A percentile compares a stretch with the other conserved stretches of the same genome.
phyloP scores from a whole-genome alignment of 2,329 filamentous ascomycete species.

The Scedosporium minutisporum region DNA sequence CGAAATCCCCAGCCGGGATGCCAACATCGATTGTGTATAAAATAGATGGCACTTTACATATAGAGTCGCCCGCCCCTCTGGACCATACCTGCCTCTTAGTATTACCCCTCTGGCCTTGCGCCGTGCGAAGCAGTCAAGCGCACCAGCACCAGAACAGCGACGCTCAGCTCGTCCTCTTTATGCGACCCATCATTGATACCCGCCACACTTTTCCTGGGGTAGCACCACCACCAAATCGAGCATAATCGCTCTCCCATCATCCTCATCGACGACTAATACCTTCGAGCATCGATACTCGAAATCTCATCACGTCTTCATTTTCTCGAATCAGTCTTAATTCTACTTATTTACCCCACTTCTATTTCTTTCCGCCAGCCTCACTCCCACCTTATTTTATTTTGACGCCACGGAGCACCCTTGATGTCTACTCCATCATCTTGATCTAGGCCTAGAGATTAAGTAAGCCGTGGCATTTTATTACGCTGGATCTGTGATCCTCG shows the following conservation, averaged over 20 bases:
- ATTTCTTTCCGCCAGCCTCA: background rate
- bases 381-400: background rate
- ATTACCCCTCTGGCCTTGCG: slow-evolving; percentile 4
- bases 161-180: slow-evolving; percentile 6
- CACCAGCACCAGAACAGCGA: background rate
- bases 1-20: background rate
- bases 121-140: background rate
- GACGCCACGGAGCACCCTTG: background rate
- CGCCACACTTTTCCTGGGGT: slow-evolving; percentile 8
- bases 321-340: background rate
- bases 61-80: slow-evolving; percentile 34
- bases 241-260: background rate
- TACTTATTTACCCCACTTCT: background rate
- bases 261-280: background rate
- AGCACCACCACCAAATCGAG: background rate
- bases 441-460: background rate
- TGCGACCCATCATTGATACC: slow-evolving; percentile 6
- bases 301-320: background rate
- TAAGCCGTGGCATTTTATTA: background rate
- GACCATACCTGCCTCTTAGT: slow-evolving; percentile 4
- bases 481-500: background rate
- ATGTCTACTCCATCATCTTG: background rate
- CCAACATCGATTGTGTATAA: slow-evolving; percentile 27
- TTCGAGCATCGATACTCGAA: background rate
- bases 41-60: slow-evolving; percentile 34